Percentiles rank a stretch among this genome's conserved stretches.
Conservation (phyloP, 768 basidiomycete genomes). For the Boletus insuetus region DNA sequence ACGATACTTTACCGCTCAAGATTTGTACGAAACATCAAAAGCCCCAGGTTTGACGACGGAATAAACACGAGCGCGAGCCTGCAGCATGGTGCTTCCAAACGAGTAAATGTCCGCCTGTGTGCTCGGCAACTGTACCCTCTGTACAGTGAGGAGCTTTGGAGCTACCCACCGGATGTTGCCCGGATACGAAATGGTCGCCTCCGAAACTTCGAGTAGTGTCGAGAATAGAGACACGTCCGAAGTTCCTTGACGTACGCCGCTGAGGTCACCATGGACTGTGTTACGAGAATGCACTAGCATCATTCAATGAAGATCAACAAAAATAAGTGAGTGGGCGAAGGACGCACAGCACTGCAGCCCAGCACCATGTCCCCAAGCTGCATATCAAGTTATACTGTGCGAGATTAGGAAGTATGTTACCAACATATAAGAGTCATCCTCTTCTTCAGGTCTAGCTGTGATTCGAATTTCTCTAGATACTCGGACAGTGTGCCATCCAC, state of each 20-base stretch:
- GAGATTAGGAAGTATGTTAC: not conserved
- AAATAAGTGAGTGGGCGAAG: not conserved
- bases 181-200: conserved; percentile 6
- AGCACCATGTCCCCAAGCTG: conserved; percentile 26
- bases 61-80: conserved; percentile 9
- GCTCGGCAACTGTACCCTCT: conserved; percentile 5
- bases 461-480: conserved; percentile 23
- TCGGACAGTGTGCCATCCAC: conserved; percentile 33
- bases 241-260: conserved; percentile 27
- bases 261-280: conserved; percentile 40
- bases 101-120: conserved; percentile 26
- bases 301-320: not conserved
- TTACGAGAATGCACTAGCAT: conserved; percentile 22
- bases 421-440: conserved; percentile 19
- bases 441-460: conserved; percentile 7
- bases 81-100: conserved; percentile 29
- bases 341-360: conserved; percentile 23
- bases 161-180: conserved; percentile 31
- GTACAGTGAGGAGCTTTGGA: conserved; percentile 21
- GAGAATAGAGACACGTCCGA: conserved; percentile 26
- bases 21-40: conserved; percentile 9
- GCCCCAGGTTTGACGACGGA: not conserved
- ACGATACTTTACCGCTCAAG: conserved; percentile 25
- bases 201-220: conserved; percentile 6
- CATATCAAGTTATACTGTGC: not conserved